These are phyloP conservation scores for Aspergillus luchuensis DNA, from an alignment of 2,329 filamentous ascomycete genomes.

Conservation along the genomic window DNA sequence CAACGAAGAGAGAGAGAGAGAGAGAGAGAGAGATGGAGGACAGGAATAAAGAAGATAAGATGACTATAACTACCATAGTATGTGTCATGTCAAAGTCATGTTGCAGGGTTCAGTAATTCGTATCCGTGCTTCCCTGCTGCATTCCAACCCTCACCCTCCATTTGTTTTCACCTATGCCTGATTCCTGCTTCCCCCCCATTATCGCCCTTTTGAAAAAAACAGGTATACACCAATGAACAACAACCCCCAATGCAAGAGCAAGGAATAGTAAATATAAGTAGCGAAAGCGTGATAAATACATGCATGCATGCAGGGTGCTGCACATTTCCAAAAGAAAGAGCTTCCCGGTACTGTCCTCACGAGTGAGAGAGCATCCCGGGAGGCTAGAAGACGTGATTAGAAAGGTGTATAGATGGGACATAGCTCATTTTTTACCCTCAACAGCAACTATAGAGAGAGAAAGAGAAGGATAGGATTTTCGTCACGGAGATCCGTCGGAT, in stretches of 20 bases:
- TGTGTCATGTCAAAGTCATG: neutral
- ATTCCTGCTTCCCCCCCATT: neutral
- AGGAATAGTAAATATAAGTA: constrained; percentile 3
- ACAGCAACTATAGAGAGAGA: constrained; percentile 10
- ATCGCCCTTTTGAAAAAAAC: neutral
- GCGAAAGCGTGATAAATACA: constrained; percentile 3
- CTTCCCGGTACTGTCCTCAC: no score
- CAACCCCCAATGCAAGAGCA: constrained; percentile 10
- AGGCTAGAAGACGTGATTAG: constrained; percentile 14
- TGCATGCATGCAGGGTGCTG: neutral
- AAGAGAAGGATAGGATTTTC: constrained; percentile 9
- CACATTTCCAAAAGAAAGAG: neutral
- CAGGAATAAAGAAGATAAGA: neutral
- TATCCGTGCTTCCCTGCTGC: no score
- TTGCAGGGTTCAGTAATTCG: neutral
- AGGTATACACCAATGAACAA: constrained; percentile 16
- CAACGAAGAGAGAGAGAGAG: neutral
- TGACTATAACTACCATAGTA: neutral
- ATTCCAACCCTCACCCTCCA: no score
- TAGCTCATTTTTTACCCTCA: neutral
- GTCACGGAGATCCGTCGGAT: constrained; percentile 13
- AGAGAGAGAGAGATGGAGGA: neutral
- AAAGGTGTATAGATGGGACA: constrained; percentile 7
- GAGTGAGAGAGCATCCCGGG: neutral
- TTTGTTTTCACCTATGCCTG: neutral